Base-by-base conservation (phyloP, 352 stramenopile species). In the Phytophthora capsici region DNA sequence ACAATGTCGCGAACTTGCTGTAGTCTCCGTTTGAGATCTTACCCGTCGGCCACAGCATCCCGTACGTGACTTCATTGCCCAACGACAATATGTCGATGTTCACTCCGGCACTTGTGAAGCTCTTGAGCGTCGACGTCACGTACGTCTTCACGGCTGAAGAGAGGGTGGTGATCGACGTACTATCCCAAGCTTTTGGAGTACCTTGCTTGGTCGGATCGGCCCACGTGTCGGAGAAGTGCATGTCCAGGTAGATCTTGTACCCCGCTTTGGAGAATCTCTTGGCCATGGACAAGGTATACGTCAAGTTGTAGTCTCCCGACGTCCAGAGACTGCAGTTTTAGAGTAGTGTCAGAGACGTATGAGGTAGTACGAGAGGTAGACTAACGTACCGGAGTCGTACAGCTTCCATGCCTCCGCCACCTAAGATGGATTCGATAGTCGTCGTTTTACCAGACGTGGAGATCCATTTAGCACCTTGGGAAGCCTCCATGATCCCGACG, bases 221-320 rank as follows among this genome's bases (percentile, higher is more conserved):
- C 71, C 71, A 79, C 2, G 66, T 79, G 47, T 79, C 71, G 8
- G 66, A 78, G 50, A 75, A 78, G 51, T 77, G 69, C 71, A 78
- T 75, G 44, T 75, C 61, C 10, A 75, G 50, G 49, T 74, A 79
- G 36, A 79, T 79, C 23, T 68, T 68, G 55, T 73, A 79, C 3
- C 71, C 71, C 1, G 71, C 71, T 12, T 65, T 78, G 7, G 43
- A 60, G 54, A 72, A 78, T 13, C 70, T 66, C 32, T 75, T 43
- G 3, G 70, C 66, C 17, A 66, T 40, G 9, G 57, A 26, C 13
- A 78, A 23, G 19, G 66, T 75, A 53, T 78, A 75, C 17, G 58
- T 56, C 19, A 75, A 50, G 28, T 69, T 47, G 57, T 78, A 78
- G 36, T 72, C 66, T 0, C 61, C 57, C 7, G 43, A 52, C 4